Conservation (phyloP, 768 basidiomycete species). For the Suillus plorans region DNA sequence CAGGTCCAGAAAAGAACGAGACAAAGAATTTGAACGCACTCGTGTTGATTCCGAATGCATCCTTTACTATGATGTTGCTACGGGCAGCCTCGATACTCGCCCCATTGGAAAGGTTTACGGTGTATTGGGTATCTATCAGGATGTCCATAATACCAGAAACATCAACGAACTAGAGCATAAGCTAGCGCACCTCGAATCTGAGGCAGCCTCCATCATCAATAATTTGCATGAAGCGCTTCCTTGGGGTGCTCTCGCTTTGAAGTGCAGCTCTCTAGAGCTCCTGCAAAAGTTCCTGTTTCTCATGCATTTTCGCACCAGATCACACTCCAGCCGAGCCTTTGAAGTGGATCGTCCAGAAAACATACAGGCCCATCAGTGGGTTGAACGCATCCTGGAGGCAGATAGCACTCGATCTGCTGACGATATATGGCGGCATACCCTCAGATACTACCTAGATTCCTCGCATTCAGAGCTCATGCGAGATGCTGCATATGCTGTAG, state of each 20-base stretch:
- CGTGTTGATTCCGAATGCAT: constrained; percentile 4
- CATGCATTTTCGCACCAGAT: constrained; percentile 31
- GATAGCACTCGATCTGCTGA: constrained; percentile 16
- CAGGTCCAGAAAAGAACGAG: constrained; percentile 11
- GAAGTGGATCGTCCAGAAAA: constrained; percentile 24
- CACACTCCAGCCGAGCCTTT: constrained; percentile 23
- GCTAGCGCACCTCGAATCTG: constrained; percentile 27
- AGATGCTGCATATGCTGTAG: not conserved
- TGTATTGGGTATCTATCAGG: constrained; percentile 26
- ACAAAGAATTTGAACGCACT: constrained; percentile 1
- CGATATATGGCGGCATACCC: constrained; percentile 31
- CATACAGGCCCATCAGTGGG: constrained; percentile 18
- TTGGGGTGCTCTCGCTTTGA: constrained; percentile 15
- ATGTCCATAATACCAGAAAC: constrained; percentile 19
- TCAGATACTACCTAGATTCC: constrained; percentile 34
- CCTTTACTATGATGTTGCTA: constrained; percentile 11
- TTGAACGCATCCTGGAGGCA: constrained; percentile 21
- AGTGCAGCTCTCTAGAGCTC: constrained; percentile 26
- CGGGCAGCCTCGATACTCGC: constrained; percentile 9
- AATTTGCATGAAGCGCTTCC: constrained; percentile 12
- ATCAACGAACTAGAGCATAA: constrained; percentile 30
- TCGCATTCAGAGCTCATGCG: constrained; percentile 23
- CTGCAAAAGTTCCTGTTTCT: constrained; percentile 38
- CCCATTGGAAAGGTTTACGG: constrained; percentile 14
- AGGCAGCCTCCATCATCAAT: constrained; percentile 24